Base-by-base conservation (phyloP, 2,329 filamentous ascomycete species). In the Colletotrichum lentis region DNA sequence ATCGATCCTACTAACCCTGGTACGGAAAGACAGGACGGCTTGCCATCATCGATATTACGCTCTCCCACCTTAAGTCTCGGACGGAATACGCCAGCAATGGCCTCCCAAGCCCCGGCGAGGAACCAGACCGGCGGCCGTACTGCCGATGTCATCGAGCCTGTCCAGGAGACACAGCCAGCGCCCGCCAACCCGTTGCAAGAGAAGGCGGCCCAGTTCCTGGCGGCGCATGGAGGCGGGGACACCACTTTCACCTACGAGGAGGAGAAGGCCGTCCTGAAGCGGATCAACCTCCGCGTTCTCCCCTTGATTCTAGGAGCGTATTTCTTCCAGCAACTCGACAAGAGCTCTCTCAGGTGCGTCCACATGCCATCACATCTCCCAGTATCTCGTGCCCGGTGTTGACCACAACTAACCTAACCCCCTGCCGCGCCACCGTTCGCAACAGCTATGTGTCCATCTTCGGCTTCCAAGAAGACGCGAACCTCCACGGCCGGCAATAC, bases 391-490 rank as follows among this genome's bases (percentile, higher is more conserved):
- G 2, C n/a, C 10, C 2, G 14, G 1, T n/a, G 2, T 14, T 5
- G 3, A 2, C 0, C 5, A n/a, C 11, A 2, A 31, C 63, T 67
- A 16, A 69, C 12, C n/a, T n/a, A n/a, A n/a, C n/a, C n/a, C n/a
- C n/a, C 2, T 11, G 3, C 2, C n/a, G 2, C 14, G 1, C 2
- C 14, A 14, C n/a, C n/a, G n/a, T n/a, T 18, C 7, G 6, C 3
- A 2, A 35, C 20, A 69, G 67, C 12, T 91, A 83, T 82, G 86
- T 86, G 0, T 85, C 85, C n/a, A 88, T 90, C 72, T 90, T 90
- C 82, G 86, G 85, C 16, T 81, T 90, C 43, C 80, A 81, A 0
- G 74, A 82, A 12, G 86, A 89, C 72, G 81, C 84, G 0, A 70
- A 80, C n/a, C 76, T 89, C 4, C 72, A 76, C 0, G 80, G 78